Percentiles rank a stretch among this genome's conserved stretches.
Evolutionary conservation across 2,329 filamentous ascomycete species (phyloP).

Genomic region (Diaporthe sp.): DNA sequence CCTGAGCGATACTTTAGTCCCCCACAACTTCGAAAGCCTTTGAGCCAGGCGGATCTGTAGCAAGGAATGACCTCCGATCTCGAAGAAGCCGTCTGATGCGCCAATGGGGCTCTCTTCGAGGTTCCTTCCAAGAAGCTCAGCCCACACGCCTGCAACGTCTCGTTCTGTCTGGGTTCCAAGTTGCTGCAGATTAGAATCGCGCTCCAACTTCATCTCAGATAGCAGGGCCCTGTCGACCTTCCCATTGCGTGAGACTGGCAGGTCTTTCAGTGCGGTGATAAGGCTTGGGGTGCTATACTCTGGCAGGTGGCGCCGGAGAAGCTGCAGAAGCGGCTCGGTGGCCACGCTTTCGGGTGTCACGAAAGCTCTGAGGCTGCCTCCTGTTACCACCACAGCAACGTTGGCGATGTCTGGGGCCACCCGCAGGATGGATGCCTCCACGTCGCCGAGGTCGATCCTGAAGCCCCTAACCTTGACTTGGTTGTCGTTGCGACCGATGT

Average conservation of each 20-base stretch:
- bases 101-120: neutral
- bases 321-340: neutral
- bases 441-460: neutral
- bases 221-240: neutral
- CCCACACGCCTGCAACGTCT: neutral
- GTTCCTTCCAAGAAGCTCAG: neutral
- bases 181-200: neutral
- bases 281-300: neutral
- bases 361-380: neutral
- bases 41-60: conserved; percentile 1
- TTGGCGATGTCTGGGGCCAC: neutral
- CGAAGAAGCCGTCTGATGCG: neutral
- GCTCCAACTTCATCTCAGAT: neutral
- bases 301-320: neutral
- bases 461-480: conserved; percentile 8
- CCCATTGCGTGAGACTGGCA: neutral
- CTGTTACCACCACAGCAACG: neutral
- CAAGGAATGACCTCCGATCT: neutral
- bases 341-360: neutral
- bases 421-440: neutral
- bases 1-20: neutral
- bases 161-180: neutral
- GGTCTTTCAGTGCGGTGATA: neutral
- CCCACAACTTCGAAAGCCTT: neutral
- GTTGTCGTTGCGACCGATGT: conserved; percentile 9